Conservation (phyloP, 306 rosid genomes). For the Gleditsia sinensis region DNA sequence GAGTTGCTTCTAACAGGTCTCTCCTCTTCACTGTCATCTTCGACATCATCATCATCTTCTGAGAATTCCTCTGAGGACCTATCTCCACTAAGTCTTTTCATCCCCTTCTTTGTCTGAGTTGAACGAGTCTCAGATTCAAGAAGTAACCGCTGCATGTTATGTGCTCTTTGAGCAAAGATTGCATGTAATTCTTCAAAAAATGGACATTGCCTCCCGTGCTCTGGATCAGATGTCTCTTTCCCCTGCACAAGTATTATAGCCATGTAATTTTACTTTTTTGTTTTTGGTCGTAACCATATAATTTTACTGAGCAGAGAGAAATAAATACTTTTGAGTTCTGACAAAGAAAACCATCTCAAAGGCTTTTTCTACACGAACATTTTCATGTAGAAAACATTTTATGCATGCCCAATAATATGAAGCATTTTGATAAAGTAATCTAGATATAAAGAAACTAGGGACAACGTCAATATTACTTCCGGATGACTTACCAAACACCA, state of each 20-base stretch:
- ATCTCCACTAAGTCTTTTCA: slow-evolving; percentile 50
- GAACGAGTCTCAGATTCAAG: slow-evolving; percentile 70
- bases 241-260: slow-evolving; percentile 54
- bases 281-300: not conserved
- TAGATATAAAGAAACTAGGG: not conserved
- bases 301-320: not conserved
- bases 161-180: slow-evolving; percentile 71
- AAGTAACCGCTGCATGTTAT: slow-evolving; percentile 65
- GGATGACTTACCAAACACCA: not conserved
- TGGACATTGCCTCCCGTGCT: slow-evolving; percentile 70
- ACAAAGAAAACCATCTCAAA: not conserved
- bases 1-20: slow-evolving; percentile 54
- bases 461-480: not conserved
- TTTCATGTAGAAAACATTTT: slow-evolving; percentile 4
- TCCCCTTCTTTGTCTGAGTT: slow-evolving; percentile 52
- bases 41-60: slow-evolving; percentile 63
- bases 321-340: not conserved
- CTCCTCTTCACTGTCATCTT: slow-evolving; percentile 61
- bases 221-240: slow-evolving; percentile 84
- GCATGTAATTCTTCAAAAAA: slow-evolving; percentile 87
- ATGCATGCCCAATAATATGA: not conserved
- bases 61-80: slow-evolving; percentile 70
- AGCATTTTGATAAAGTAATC: not conserved
- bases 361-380: not conserved
- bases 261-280: not conserved